A percentile compares a stretch with the other conserved stretches of the same genome.
phyloP scores from a whole-genome alignment of 176 grass and related monocot genomes.

The Triticum aestivum region DNA sequence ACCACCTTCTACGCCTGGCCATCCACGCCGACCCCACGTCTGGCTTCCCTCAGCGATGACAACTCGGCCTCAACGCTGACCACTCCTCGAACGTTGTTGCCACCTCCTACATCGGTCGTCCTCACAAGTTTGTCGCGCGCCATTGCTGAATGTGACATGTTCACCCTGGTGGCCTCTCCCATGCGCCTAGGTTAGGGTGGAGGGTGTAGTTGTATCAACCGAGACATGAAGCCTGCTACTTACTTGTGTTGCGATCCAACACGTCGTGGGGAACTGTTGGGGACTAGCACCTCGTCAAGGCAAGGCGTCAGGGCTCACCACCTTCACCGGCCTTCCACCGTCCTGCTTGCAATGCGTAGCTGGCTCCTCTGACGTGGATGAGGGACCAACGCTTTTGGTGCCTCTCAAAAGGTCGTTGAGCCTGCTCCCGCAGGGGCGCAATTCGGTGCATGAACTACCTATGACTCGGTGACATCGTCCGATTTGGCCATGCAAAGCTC shows the following conservation, averaged over 20 bases:
- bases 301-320: too few relatives aligned
- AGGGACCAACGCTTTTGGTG: neutral
- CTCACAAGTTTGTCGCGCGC: neutral
- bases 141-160: neutral
- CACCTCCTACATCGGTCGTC: too few relatives aligned
- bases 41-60: too few relatives aligned
- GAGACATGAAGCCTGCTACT: neutral
- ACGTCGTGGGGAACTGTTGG: neutral
- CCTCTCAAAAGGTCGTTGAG: neutral
- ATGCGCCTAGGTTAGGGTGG: neutral
- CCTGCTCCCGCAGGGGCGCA: neutral
- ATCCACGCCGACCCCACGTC: too few relatives aligned
- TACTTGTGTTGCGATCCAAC: neutral
- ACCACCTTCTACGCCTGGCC: too few relatives aligned
- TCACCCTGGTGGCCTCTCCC: neutral
- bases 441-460: neutral
- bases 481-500: neutral
- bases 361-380: neutral
- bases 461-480: neutral
- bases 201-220: neutral
- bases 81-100: too few relatives aligned
- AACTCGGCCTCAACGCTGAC: too few relatives aligned
- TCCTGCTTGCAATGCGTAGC: neutral
- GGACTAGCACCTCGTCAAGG: too few relatives aligned
- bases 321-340: too few relatives aligned